Evolutionary conservation across 495 filamentous ascomycete species (phyloP).

Genomic region (Cercophora newfieldiana): DNA sequence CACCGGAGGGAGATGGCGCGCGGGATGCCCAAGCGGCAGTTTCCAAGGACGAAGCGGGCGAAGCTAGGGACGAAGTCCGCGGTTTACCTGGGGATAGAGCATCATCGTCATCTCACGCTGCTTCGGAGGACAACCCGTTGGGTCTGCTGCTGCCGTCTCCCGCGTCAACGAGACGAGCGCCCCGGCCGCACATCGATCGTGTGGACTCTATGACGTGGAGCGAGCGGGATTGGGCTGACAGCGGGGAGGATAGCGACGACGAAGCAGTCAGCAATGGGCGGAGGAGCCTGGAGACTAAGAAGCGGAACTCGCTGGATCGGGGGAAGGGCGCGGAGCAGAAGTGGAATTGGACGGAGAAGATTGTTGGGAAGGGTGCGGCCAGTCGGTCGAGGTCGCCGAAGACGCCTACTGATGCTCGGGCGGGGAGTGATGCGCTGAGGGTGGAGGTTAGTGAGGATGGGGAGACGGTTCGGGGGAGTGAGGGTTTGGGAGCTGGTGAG

Average conservation of each 20-base stretch:
- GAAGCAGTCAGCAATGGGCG: constrained; percentile 26
- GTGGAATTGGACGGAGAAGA: constrained; percentile 61
- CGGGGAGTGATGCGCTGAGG: neutral
- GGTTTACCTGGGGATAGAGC: constrained; percentile 2
- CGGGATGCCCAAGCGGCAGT: neutral
- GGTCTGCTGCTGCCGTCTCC: constrained; percentile 9
- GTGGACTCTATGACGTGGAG: constrained; percentile 52
- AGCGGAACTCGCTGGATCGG: constrained; percentile 19
- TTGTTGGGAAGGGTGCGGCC: constrained; percentile 50
- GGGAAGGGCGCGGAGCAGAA: constrained; percentile 13
- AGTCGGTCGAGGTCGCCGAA: constrained; percentile 1
- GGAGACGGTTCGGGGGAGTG: too few relatives aligned
- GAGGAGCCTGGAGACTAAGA: neutral
- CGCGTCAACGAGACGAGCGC: constrained; percentile 19
- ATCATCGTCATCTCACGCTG: neutral
- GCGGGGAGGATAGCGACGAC: constrained; percentile 50
- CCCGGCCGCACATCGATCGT: constrained; percentile 34
- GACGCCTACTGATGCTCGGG: neutral
- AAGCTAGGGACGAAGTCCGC: constrained; percentile 26
- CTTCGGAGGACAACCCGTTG: constrained; percentile 2
- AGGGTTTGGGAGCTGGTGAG: too few relatives aligned
- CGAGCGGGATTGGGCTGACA: constrained; percentile 54
- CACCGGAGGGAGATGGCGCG: constrained; percentile 33
- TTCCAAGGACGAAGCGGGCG: constrained; percentile 19
- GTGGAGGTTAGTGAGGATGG: neutral